phyloP scores from a whole-genome alignment of 1,284 basidiomycete species.

The Trametes polyzona region DNA sequence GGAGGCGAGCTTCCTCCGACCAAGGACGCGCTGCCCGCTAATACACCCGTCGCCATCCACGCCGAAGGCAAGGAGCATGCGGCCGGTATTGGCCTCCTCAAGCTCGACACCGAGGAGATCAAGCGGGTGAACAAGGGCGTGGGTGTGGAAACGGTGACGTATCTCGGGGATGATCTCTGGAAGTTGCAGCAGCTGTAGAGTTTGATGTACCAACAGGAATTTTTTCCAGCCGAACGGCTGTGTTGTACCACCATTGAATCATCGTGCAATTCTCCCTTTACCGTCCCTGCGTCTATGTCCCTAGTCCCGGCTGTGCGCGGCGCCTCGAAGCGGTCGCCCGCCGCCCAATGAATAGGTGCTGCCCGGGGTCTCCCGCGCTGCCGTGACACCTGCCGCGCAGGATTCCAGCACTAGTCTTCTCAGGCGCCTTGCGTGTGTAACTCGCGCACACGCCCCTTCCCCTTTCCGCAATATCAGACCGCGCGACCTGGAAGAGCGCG shows the following conservation, averaged over 20 bases:
- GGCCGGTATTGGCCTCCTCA: conserved; percentile 86
- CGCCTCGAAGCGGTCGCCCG: neutral
- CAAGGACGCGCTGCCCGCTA: conserved; percentile 69
- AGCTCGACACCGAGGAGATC: conserved; percentile 89
- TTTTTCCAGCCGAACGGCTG: neutral
- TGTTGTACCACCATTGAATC: conserved; percentile 10
- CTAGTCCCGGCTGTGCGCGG: neutral
- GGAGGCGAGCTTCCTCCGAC: conserved; percentile 88
- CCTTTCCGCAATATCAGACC: neutral
- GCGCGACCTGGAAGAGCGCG: neutral
- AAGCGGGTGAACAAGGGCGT: conserved; percentile 88
- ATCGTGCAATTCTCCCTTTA: neutral
- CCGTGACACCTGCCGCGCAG: conserved; percentile 5
- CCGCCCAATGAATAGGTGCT: neutral
- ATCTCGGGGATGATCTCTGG: conserved; percentile 93
- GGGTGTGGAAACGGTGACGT: conserved; percentile 86
- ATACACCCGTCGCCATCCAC: conserved; percentile 82
- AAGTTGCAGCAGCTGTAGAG: conserved; percentile 68
- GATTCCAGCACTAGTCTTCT: too few relatives aligned
- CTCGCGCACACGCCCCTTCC: too few relatives aligned
- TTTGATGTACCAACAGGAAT: conserved; percentile 16
- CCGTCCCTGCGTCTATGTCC: neutral
- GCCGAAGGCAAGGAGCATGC: conserved; percentile 98
- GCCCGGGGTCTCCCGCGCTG: neutral
- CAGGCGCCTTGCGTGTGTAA: too few relatives aligned